These are phyloP conservation scores for Dothistroma septosporum DNA, from an alignment of 2,329 filamentous ascomycete genomes.

Conservation along the genomic window DNA sequence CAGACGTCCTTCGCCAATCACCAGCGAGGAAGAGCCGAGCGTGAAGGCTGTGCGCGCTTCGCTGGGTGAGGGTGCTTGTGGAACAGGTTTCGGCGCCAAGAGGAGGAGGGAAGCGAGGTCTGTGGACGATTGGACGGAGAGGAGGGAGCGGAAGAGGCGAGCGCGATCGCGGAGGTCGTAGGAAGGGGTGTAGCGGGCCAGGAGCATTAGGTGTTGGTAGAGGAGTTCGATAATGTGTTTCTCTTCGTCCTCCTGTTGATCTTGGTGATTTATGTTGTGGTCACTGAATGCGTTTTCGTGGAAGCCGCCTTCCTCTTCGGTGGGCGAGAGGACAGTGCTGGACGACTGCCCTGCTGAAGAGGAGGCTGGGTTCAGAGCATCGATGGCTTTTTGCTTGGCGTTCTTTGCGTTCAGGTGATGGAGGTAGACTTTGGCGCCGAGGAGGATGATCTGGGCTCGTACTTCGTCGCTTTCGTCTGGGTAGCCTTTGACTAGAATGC, in stretches of 20 bases:
- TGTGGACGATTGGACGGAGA: conserved; percentile 67
- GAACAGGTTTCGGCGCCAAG: conserved; percentile 88
- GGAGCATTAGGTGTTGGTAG: conserved; percentile 78
- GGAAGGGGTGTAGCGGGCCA: conserved; percentile 88
- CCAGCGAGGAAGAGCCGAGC: conserved; percentile 79
- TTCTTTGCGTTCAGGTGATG: conserved; percentile 70
- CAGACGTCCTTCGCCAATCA: conserved; percentile 64
- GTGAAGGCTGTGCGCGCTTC: conserved; percentile 67
- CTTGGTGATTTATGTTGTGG: conserved; percentile 17
- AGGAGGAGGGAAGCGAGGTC: conserved; percentile 88
- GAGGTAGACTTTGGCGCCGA: conserved; percentile 95
- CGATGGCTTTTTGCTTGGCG: conserved; percentile 32
- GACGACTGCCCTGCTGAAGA: neutral
- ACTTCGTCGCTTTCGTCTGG: conserved; percentile 76
- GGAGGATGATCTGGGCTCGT: conserved; percentile 84
- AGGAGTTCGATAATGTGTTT: conserved; percentile 69
- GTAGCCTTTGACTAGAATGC: conserved; percentile 83
- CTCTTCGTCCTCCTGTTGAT: conserved; percentile 36
- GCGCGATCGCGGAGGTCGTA: conserved; percentile 92
- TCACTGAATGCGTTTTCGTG: conserved; percentile 18
- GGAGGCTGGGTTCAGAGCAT: conserved; percentile 21
- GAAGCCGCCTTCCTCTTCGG: conserved; percentile 27
- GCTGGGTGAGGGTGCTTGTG: conserved; percentile 83
- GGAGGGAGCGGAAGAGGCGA: conserved; percentile 78
- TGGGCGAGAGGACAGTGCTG: conserved; percentile 23